Base-by-base conservation (phyloP, 768 basidiomycete genomes). In the Xerocomellus chrysenteron region DNA sequence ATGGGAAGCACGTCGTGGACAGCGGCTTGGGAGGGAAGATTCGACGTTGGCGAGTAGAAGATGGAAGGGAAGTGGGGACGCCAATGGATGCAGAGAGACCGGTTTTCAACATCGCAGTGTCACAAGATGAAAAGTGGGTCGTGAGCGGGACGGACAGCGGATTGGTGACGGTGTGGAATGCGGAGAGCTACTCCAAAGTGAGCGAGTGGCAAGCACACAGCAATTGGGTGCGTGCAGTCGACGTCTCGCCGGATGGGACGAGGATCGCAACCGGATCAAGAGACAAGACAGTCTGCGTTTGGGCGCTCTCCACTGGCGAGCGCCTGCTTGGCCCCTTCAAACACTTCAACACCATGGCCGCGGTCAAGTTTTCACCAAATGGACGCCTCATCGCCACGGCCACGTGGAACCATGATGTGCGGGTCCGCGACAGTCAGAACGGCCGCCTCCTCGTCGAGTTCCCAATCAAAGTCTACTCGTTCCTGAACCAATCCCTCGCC, bases 221-320 rank as follows among this genome's bases (percentile, higher is more conserved):
- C 4, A 2, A 7, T 2, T 9, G 4, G 11, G 55, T 46, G 3
- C 1, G 10, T 3, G 32, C 51, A 2, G 45, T 58, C 1, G 59
- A 60, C 28, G 5, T 58, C 13, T 58, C 47, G 0, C 52, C 40
- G 5, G 59, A 60, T 17, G 47, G 19, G 19, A 46, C 43, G 6
- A 53, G 8, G 19, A 39, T 60, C 24, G 52, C 7, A 13, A 33
- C 39, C 1, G 59, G 43, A 16, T 44, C 55, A 5, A 8, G 16
- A 3, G 50, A 40, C 12, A 1, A 2, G 2, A 52, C 50, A 5
- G 28, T n/a, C 12, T 39, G 21, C 17, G 10, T 56, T 11, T 39
- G 36, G 42, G 28, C 43, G 19, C 12, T 48, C 9, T 16, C 17
- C 3, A 48, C 36, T 12, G 47, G 51, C 12, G 1, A 35, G n/a